Conservation (phyloP, 306 rosid genomes). For the Trifolium repens region DNA sequence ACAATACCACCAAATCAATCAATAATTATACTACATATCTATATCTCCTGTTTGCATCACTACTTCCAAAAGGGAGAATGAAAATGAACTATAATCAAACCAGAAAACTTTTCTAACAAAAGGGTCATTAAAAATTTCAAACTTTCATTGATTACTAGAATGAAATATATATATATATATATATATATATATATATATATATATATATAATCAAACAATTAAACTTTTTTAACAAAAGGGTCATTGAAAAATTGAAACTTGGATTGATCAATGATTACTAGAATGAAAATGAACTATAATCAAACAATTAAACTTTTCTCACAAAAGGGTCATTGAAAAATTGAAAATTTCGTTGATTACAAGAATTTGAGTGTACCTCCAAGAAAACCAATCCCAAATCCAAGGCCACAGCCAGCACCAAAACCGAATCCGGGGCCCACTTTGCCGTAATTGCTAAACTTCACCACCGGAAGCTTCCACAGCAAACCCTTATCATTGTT, state of each 20-base stretch:
- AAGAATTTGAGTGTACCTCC: conserved; percentile 57
- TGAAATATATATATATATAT: too few species aligned
- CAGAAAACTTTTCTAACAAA: not conserved
- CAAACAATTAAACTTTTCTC: not conserved
- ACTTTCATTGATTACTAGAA: not conserved
- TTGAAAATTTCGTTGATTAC: not conserved
- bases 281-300: not conserved
- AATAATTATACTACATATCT: not conserved
- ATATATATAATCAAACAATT: not conserved
- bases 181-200: too few species aligned
- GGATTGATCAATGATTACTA: not conserved
- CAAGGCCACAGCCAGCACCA: conserved; percentile 89
- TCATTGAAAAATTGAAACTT: not conserved
- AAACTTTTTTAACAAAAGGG: not conserved
- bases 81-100: not conserved
- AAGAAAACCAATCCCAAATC: conserved; percentile 82
- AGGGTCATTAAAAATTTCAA: not conserved
- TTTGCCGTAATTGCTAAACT: conserved; percentile 60
- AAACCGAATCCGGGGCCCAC: conserved; percentile 86
- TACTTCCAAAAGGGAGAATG: not conserved
- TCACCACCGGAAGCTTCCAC: conserved; percentile 80
- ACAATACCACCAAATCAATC: not conserved
- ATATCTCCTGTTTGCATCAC: not conserved
- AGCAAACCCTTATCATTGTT: conserved; percentile 57
- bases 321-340: not conserved